Base-by-base conservation (phyloP, 768 basidiomycete species). In the Tylopilus sp. region DNA sequence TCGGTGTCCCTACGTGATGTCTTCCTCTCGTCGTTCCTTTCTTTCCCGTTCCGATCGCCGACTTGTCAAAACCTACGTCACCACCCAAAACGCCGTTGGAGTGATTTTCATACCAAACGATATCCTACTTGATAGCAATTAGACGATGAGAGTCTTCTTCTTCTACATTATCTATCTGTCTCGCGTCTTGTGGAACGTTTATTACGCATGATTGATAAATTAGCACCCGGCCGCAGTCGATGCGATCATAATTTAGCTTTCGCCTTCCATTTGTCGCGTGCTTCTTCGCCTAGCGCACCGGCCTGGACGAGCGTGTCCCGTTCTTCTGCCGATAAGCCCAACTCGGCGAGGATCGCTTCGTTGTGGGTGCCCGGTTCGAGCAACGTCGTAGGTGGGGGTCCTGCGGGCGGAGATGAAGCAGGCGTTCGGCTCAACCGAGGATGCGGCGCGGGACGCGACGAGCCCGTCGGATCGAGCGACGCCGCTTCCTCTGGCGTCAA, bases 401-500 rank as follows among this genome's bases (percentile, higher is more conserved):
- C 50, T 29, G 51, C 34, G 14, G 48, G 28, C 42, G 44, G 54
- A 44, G 54, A 43, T 41, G 55, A 57, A 1, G 45, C 60, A 1
- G 73, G 70, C 3, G 69, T 70, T 42, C 71, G 60, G 25, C 64
- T 65, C 16, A 85, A 62, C 26, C 63, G 66, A 17, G 84, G 83
- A 61, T 86, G 84, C 38, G 78, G 76, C n/a, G 66, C 60, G 6
- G 86, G 84, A 19, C 79, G 56, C 25, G 60, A 36, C 17, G 70
- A 72, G 8, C 64, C 68, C 4, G 73, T 61, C 14, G 73, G 59
- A 51, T 76, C 69, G 24, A 78, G 65, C 29, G 65, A 68, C 2
- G 74, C 77, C 6, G 85, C 87, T 74, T 91, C 88, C 24, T 69
- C 61, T 0, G 85, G 78, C 6, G 80, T 76, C 25, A 90, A 74